Base-by-base conservation (phyloP, 108 stramenopile species). In the Ochromonas danica region DNA sequence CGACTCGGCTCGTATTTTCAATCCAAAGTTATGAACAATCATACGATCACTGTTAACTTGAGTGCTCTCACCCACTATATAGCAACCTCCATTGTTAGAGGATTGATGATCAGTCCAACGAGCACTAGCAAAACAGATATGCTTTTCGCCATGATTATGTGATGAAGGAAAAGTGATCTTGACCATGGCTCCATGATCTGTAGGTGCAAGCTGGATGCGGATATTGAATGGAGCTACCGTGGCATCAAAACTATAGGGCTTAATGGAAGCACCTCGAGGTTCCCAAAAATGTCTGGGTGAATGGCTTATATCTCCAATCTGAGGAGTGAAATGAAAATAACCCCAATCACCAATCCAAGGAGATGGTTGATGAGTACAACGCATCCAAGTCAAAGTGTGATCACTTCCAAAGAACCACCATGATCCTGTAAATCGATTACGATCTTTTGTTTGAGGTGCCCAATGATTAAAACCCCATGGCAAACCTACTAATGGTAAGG, bases 281-380 rank as follows among this genome's bases (percentile, higher is more conserved):
- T 81, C 62, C 35, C 67, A 81, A 39, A 60, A 81, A 28, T 41
- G 36, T n/a, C 33, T 39, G 0, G 80, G 80, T 0, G 36, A 25
- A 39, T 25, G 1, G n/a, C 36, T 39, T n/a, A 30, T n/a, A 25
- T 36, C 72, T 28, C 80, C 80, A 40, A 81, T 67, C 71, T 45
- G 40, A 1, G 80, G 80, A 0, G 51, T 41, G 40, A 82, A 38
- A 0, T 78, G 39, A 22, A 82, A 79, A 36, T 57, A 40, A 22
- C 78, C 82, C 0, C 77, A 82, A 45, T 82, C 82, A 1, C 78
- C 78, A 70, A 82, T 82, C 82, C 82, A 82, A 3, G 82, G 82
- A 2, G 78, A 79, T 2, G 82, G 82, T 70, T 82, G 82, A 65
- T 82, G 82, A 25, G 82, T 82, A 62, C 62, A 71, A n/a, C 82